Evolutionary conservation across 2,329 filamentous ascomycete genomes (phyloP).

Genomic region (Sporothrix phasma): DNA sequence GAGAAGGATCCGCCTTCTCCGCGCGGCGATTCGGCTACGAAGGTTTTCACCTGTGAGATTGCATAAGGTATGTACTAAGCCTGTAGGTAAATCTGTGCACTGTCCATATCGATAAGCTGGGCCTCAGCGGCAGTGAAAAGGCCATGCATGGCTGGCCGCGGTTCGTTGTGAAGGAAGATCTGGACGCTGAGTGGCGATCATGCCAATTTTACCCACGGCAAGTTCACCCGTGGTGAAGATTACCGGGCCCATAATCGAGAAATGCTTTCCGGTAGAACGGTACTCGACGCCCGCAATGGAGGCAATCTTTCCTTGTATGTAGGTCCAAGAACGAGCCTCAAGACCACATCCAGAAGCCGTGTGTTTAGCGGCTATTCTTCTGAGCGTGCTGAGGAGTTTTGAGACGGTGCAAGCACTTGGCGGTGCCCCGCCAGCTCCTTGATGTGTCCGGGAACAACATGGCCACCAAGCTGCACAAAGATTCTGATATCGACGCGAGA

Average conservation of each 20-base stretch:
- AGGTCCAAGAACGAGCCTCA: too few relatives aligned
- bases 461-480: conserved; percentile 81
- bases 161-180: conserved; percentile 80
- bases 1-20: conserved; percentile 91
- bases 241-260: conserved; percentile 71
- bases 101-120: conserved; percentile 98
- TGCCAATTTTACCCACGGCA: conserved; percentile 84
- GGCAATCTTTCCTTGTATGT: too few relatives aligned
- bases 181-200: conserved; percentile 89
- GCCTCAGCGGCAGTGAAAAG: conserved; percentile 71
- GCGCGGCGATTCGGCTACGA: conserved; percentile 95
- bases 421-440: conserved; percentile 98
- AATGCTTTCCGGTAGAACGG: conserved; percentile 63
- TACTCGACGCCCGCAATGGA: conserved; percentile 76
- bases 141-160: conserved; percentile 54
- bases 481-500: conserved; percentile 97
- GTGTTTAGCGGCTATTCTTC: conserved; percentile 32
- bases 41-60: conserved; percentile 93
- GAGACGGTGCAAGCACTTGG: conserved; percentile 99
- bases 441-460: conserved; percentile 93
- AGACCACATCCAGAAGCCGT: too few relatives aligned
- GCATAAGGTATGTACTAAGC: conserved; percentile 88
- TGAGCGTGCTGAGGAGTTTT: conserved; percentile 50
- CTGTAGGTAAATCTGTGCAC: conserved; percentile 98
- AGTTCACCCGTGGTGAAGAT: conserved; percentile 94